Evolutionary conservation across 2,329 filamentous ascomycete species (phyloP), one percentile per base, ranked within the genome.

Genomic region (Acephala macrosclerotiorum): DNA sequence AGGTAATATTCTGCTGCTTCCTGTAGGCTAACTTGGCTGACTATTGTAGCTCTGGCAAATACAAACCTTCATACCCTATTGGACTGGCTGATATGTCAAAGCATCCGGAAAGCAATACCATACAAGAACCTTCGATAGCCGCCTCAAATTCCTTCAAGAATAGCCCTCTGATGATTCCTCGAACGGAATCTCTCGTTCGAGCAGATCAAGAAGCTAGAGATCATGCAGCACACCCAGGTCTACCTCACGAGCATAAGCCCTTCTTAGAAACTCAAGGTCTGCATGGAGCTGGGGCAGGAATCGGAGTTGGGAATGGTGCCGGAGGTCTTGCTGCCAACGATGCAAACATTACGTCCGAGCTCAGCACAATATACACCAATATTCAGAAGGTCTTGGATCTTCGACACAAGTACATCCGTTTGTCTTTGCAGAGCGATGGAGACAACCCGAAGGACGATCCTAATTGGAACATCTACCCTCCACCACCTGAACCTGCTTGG

Each of bases 401-500:
- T 47, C 89, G 96, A 66, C 90, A 94, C 77, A 96, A 93, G 74
- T 99, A 98, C 79, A 92, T 98, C 60, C 83, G 87, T 1, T 80
- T 97, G 18, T 98, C 96, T 0, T 82, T 94, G 22, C 96, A 99
- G 76, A 87, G 91, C 11, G 85, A 90, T 8, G 85, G 87, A 14
- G 93, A 97, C 76, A 97, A 98, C 72, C 96, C 96, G 0, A 93
- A 93, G 73, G 94, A 98, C 76, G 87, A 91, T 20, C 85, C 89
- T 0, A 86, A 84, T 58, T 99, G 95, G 95, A 85, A 86, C 61
- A 93, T 99, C 53, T 98, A 98, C 74, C 96, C 96, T 11, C 89
- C 92, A 16, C 94, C 94, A 4, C 96, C 95, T 6, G 92, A 96
- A 74, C 96, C 96, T 18, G 92, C 93, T 2, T 98, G 96, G 95